Base-by-base conservation (phyloP, 2,329 filamentous ascomycete genomes). In the Dendrostoma leiphaemia region DNA sequence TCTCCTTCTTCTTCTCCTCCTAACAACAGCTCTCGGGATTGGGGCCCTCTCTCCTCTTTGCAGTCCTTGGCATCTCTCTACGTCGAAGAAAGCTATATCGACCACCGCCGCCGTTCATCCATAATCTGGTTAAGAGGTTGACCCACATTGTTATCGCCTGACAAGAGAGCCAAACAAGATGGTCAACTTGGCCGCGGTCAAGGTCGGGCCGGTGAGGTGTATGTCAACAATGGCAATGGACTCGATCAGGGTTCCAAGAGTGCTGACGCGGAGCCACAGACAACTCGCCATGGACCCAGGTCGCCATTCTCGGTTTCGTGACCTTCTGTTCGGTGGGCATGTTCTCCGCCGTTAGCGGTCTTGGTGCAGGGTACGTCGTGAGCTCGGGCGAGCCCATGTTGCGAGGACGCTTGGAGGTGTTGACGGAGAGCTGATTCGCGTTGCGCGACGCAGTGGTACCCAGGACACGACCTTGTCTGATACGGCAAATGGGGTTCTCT, bases 251-350 rank as follows among this genome's bases (percentile, higher is more conserved):
- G 21, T 40, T 24, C n/a, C 45, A 21, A 8, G 21, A 8, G 3
- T 41, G 2, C 6, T 17, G 19, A n/a, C n/a, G n/a, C n/a, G n/a
- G n/a, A 24, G 21, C 28, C 28, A 5, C 50, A 57, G 55, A 57
- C 17, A 60, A 60, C 29, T 60, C 58, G 53, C 58, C 58, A 54
- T 62, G 60, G 58, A 56, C 58, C 8, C 60, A 62, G 45, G 58
- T 61, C 48, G 34, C 55, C 51, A 59, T 63, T 26, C 54, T 63
- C 21, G 61, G 61, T 23, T 61, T 61, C 17, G 60, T 61, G 40
- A 59, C 60, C 4, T 63, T 63, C 34, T 63, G 58, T 53, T 62
- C 60, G 12, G 61, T 63, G 19, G 61, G 61, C 54, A 63, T 63
- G 61, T 60, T 59, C 34, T 60, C 57, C 29, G 61, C 61, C 31